Percentiles rank a stretch among this genome's conserved stretches.
These are phyloP conservation scores for Fonsecaea erecta DNA, from an alignment of 2,329 filamentous ascomycete species.

Conservation along the genomic window DNA sequence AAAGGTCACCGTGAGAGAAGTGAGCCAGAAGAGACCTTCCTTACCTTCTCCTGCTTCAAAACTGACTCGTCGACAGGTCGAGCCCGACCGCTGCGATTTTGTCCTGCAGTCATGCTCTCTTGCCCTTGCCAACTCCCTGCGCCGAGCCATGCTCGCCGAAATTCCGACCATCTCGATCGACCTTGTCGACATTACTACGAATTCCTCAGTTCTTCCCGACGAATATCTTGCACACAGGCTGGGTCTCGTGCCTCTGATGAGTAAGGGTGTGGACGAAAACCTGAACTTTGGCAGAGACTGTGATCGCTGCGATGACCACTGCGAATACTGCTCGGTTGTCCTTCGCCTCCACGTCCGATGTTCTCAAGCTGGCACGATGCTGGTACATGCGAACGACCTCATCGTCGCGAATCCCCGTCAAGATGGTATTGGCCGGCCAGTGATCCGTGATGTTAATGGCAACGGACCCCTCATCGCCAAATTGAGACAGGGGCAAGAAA, in stretches of 20 bases:
- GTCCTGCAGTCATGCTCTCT: constrained; percentile 87
- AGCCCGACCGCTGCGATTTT: constrained; percentile 83
- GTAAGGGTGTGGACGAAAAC: constrained; percentile 77
- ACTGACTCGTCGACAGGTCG: constrained; percentile 62
- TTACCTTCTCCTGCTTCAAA: constrained; percentile 7
- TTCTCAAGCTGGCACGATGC: constrained; percentile 73
- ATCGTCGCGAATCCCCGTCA: constrained; percentile 71
- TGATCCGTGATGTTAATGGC: constrained; percentile 81
- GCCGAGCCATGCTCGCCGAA: constrained; percentile 88
- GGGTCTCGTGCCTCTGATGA: constrained; percentile 84
- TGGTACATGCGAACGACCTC: constrained; percentile 89
- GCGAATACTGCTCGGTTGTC: constrained; percentile 85
- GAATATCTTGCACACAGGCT: constrained; percentile 94
- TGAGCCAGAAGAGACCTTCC: constrained; percentile 34
- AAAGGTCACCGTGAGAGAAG: constrained; percentile 55
- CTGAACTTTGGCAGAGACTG: constrained; percentile 91
- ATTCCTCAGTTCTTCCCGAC: constrained; percentile 94
- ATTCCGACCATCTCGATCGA: constrained; percentile 95
- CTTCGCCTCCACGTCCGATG: constrained; percentile 85
- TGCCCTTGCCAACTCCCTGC: constrained; percentile 88
- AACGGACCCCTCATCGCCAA: constrained; percentile 88
- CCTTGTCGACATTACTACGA: constrained; percentile 87
- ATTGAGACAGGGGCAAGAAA: constrained; percentile 83
- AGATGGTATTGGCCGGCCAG: constrained; percentile 78
- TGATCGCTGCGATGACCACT: constrained; percentile 87